phyloP scores from a whole-genome alignment of 345 rosid genomes.

The Turritis glabra region DNA sequence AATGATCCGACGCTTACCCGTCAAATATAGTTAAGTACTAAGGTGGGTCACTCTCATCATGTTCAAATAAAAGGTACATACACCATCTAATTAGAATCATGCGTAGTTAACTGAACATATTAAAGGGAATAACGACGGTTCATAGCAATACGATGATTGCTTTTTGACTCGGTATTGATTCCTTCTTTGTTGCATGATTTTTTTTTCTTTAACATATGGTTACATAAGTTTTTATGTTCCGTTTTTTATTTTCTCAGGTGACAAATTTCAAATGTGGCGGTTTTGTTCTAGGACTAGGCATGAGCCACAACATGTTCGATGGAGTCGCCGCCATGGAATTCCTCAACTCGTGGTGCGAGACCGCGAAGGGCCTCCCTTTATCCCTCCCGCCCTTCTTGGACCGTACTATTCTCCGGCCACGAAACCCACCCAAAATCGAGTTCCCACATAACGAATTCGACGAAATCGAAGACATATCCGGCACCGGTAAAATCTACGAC shows the following conservation, averaged over 20 bases:
- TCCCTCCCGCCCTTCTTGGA: constrained; percentile 59
- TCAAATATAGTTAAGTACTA: neutral
- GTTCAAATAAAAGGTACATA: neutral
- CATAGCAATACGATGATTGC: too few species aligned
- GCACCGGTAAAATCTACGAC: constrained; percentile 51
- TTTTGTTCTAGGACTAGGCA: constrained; percentile 60
- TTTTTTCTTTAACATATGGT: neutral
- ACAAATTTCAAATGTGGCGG: constrained; percentile 80
- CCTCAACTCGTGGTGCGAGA: constrained; percentile 78
- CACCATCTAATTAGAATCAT: neutral
- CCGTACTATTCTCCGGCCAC: constrained; percentile 57
- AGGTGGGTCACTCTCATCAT: neutral
- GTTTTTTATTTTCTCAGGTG: constrained; percentile 44
- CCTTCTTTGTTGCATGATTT: neutral
- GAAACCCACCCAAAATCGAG: constrained; percentile 56
- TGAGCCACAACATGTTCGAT: constrained; percentile 86
- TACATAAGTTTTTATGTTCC: neutral
- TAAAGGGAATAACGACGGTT: neutral
- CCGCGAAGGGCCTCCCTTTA: constrained; percentile 64
- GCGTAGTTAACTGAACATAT: too few species aligned
- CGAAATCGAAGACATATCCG: constrained; percentile 67
- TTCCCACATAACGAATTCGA: constrained; percentile 67
- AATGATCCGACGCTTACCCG: neutral
- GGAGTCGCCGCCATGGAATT: constrained; percentile 76
- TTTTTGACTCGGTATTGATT: neutral